phyloP scores from a whole-genome alignment of 345 rosid genomes.

The Gossypium stocksii region DNA sequence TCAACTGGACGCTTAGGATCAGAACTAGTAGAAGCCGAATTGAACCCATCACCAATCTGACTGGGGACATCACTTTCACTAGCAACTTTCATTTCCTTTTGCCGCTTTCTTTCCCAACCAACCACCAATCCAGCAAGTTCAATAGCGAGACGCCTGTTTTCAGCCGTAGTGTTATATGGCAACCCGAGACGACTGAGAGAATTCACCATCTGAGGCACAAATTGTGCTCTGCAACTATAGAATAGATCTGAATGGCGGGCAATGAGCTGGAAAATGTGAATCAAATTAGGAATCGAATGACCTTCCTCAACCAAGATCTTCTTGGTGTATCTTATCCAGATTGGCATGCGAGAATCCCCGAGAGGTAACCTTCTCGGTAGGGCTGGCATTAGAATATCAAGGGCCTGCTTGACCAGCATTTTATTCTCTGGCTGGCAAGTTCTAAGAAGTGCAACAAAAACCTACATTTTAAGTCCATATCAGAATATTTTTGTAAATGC shows the following conservation, averaged over 20 bases:
- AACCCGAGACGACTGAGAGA: slow-evolving; percentile 96
- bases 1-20: slow-evolving; percentile 76
- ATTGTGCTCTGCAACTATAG: slow-evolving; percentile 96
- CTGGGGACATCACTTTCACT: slow-evolving; percentile 62
- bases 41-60: slow-evolving; percentile 56
- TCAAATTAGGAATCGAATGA: slow-evolving; percentile 89
- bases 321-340: slow-evolving; percentile 97
- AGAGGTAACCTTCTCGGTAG: slow-evolving; percentile 90
- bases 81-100: slow-evolving; percentile 71
- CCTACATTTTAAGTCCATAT: slow-evolving; percentile 50
- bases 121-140: slow-evolving; percentile 99
- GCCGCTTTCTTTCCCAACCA: slow-evolving; percentile 97
- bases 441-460: slow-evolving; percentile 97
- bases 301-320: slow-evolving; percentile 98
- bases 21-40: slow-evolving; percentile 39
- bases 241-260: slow-evolving; percentile 97
- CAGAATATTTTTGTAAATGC: neutral
- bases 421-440: slow-evolving; percentile 99
- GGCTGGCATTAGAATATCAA: slow-evolving; percentile 98
- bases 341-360: slow-evolving; percentile 98
- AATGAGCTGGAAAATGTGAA: slow-evolving; percentile 97
- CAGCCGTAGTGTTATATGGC: slow-evolving; percentile 88
- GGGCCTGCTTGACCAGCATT: slow-evolving; percentile 96
- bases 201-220: slow-evolving; percentile 99
- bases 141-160: slow-evolving; percentile 95